phyloP scores from a whole-genome alignment of 352 stramenopile genomes.

The Blastocystis sp. region DNA sequence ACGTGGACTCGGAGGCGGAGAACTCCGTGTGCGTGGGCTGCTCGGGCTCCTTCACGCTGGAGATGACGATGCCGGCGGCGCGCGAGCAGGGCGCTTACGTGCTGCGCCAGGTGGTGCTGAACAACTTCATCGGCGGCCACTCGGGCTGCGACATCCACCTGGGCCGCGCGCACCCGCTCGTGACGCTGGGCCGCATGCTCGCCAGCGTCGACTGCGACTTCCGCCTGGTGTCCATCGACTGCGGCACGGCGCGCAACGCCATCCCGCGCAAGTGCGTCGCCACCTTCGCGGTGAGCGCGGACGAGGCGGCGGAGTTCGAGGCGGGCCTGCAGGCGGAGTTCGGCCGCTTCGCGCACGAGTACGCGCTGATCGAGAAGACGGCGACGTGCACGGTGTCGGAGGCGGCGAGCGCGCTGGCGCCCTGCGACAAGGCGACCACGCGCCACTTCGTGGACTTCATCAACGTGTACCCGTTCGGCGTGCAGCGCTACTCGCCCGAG shows the following conservation, averaged over 20 bases:
- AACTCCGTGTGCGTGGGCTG: conserved; percentile 65
- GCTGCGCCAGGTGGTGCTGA: conserved; percentile 44
- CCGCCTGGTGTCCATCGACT: conserved; percentile 58
- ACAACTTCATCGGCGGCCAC: conserved; percentile 68
- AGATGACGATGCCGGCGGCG: conserved; percentile 51
- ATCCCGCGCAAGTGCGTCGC: conserved; percentile 70
- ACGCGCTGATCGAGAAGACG: conserved; percentile 53
- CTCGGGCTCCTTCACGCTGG: conserved; percentile 63
- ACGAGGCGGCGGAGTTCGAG: conserved; percentile 49
- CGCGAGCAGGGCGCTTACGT: conserved; percentile 7
- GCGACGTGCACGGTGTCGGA: conserved; percentile 46
- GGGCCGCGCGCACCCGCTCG: conserved; percentile 58
- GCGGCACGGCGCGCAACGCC: conserved; percentile 64
- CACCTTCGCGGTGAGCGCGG: conserved; percentile 33
- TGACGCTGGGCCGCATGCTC: conserved; percentile 46
- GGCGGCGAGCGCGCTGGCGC: background rate
- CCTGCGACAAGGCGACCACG: conserved; percentile 23
- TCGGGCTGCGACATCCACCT: conserved; percentile 67
- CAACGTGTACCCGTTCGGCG: conserved; percentile 61
- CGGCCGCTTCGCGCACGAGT: conserved; percentile 55
- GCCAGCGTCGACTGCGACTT: conserved; percentile 9
- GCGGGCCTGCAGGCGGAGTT: conserved; percentile 31
- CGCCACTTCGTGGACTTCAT: conserved; percentile 67
- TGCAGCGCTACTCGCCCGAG: conserved; percentile 68
- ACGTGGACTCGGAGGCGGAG: conserved; percentile 61